Percentiles rank a stretch among this genome's conserved stretches.
Evolutionary conservation across 1,284 basidiomycete genomes (phyloP).

Genomic region (Papiliotrema flavescens): DNA sequence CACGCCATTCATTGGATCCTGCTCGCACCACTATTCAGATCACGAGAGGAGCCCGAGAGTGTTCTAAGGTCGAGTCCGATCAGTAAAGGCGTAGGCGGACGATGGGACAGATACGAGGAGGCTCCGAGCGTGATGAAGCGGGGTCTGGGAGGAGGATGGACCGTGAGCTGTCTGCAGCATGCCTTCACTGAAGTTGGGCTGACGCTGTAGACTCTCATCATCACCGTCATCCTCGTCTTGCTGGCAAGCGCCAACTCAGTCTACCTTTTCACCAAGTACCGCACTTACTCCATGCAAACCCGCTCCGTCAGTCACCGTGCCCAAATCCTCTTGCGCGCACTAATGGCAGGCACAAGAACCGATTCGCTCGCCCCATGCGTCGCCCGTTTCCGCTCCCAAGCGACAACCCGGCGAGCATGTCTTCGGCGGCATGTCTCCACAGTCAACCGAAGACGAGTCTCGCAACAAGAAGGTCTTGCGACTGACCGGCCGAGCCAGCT

Average conservation of each 20-base stretch:
- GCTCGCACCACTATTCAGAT: conserved; percentile 32
- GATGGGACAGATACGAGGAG: conserved; percentile 38
- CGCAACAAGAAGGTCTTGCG: conserved; percentile 1
- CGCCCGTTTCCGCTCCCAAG: conserved; percentile 29
- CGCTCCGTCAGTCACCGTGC: conserved; percentile 27
- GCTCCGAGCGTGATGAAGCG: conserved; percentile 8
- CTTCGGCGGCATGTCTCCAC: conserved; percentile 5
- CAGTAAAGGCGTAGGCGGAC: conserved; percentile 17
- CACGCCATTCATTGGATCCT: conserved; percentile 38
- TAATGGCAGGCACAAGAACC: conserved; percentile 25
- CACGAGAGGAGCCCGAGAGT: conserved; percentile 14
- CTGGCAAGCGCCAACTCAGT: conserved; percentile 34
- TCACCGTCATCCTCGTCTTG: conserved; percentile 21
- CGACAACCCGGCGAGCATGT: conserved; percentile 8
- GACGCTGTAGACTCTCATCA: conserved; percentile 24
- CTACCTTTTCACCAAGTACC: conserved; percentile 41
- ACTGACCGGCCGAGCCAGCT: conserved; percentile 3
- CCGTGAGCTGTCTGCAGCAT: conserved; percentile 16
- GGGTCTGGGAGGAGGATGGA: conserved; percentile 24
- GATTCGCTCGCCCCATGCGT: conserved; percentile 36
- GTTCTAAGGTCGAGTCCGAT: conserved; percentile 12
- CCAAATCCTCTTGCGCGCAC: background rate
- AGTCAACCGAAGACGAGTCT: background rate
- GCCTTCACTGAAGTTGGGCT: background rate
- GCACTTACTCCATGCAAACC: conserved; percentile 43